A percentile compares a stretch with the other conserved stretches of the same genome.
Conservation (phyloP, 176 grass and related monocot genomes). For the Lolium multiflorum region DNA sequence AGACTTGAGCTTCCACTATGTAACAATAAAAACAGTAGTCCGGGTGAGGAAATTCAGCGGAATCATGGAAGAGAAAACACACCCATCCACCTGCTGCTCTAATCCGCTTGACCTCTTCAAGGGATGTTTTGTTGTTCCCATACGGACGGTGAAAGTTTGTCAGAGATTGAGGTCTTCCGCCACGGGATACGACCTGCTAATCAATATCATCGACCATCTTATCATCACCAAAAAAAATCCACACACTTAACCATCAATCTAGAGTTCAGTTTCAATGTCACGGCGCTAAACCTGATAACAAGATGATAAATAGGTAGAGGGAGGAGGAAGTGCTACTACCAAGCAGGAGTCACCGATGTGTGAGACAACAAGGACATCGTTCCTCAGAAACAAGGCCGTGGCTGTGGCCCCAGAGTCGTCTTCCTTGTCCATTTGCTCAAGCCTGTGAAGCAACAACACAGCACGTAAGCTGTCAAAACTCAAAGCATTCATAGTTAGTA, state of each 20-base stretch:
- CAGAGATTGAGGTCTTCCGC: constrained; percentile 77
- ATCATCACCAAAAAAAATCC: constrained; percentile 12
- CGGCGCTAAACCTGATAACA: neutral
- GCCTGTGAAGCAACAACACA: constrained; percentile 55
- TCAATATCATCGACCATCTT: constrained; percentile 34
- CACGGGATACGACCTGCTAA: constrained; percentile 75
- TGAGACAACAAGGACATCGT: constrained; percentile 81
- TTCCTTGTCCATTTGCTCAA: constrained; percentile 65
- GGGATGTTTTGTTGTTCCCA: constrained; percentile 86
- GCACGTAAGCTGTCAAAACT: neutral
- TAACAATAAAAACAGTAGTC: neutral
- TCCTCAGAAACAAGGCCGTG: constrained; percentile 80
- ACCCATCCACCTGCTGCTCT: constrained; percentile 99
- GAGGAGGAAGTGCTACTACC: constrained; percentile 54
- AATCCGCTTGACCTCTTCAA: constrained; percentile 90
- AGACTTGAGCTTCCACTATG: constrained; percentile 8
- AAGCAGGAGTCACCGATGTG: constrained; percentile 90
- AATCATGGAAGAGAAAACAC: constrained; percentile 73
- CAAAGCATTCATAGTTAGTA: neutral
- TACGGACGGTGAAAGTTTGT: constrained; percentile 89
- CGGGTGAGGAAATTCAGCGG: constrained; percentile 7
- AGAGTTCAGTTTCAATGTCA: neutral
- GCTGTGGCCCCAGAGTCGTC: constrained; percentile 82
- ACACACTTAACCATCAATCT: constrained; percentile 1
- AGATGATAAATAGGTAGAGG: constrained; percentile 18